Percentiles rank a stretch among this genome's conserved stretches.
These are phyloP conservation scores for Acanthamoeba royreba DNA, from an alignment of 208 protist species.

Conservation along the genomic window DNA sequence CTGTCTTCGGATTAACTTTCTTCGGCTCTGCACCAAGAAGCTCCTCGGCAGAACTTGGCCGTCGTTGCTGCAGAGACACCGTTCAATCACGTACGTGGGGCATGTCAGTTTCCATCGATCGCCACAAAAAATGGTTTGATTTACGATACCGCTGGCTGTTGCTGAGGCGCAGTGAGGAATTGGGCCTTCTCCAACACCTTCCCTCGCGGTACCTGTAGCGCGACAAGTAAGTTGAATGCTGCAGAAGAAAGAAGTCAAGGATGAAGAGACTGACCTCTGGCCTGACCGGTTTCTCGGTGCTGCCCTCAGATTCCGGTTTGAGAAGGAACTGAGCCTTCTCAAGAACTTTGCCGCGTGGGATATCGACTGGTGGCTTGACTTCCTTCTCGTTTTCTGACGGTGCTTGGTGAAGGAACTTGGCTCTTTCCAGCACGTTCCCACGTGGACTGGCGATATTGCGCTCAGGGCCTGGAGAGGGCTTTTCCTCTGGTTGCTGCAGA, in stretches of 20 bases:
- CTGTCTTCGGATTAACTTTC: neutral
- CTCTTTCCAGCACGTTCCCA: neutral
- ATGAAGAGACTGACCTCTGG: too few species aligned
- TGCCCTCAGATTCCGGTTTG: too few species aligned
- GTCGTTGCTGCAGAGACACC: neutral
- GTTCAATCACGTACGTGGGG: neutral
- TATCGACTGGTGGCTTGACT: neutral
- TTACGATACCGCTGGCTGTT: too few species aligned
- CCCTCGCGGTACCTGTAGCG: neutral
- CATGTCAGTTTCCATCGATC: too few species aligned
- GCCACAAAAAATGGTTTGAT: too few species aligned
- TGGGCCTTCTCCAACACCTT: neutral
- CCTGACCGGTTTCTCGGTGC: too few species aligned
- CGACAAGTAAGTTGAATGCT: neutral
- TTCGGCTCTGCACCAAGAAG: neutral
- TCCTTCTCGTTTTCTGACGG: neutral
- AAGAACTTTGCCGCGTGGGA: neutral
- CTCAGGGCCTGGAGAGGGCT: neutral
- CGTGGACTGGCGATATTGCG: neutral
- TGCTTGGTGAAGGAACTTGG: neutral
- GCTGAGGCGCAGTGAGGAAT: too few species aligned
- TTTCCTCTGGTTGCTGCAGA: neutral
- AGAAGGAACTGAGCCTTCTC: neutral
- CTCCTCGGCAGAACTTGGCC: neutral
- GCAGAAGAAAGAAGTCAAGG: neutral